These are phyloP conservation scores for Dothidotthia symphoricarpi DNA, from an alignment of 2,329 filamentous ascomycete species.

Conservation along the genomic window DNA sequence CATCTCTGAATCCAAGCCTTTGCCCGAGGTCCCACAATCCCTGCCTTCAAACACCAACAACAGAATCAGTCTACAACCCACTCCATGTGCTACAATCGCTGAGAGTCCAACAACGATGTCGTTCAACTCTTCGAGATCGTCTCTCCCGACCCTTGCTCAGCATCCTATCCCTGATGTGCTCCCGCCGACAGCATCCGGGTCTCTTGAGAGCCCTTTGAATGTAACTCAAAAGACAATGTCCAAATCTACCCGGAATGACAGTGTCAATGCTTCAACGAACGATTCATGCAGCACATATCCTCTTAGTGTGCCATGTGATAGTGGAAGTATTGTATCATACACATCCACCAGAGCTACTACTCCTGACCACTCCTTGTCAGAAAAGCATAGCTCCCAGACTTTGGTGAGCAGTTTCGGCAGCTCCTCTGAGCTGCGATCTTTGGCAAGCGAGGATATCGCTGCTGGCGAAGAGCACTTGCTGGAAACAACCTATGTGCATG, in stretches of 20 bases:
- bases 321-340: slow-evolving; percentile 74
- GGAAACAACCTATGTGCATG: slow-evolving; percentile 88
- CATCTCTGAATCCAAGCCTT: slow-evolving; percentile 62
- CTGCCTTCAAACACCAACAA: slow-evolving; percentile 39
- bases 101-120: slow-evolving; percentile 37
- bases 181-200: slow-evolving; percentile 27
- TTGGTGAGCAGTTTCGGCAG: slow-evolving; percentile 62
- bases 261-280: slow-evolving; percentile 70
- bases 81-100: slow-evolving; percentile 20
- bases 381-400: slow-evolving; percentile 60
- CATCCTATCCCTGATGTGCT: slow-evolving; percentile 29
- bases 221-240: slow-evolving; percentile 29
- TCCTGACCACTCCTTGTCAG: slow-evolving; percentile 62
- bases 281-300: slow-evolving; percentile 77
- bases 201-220: slow-evolving; percentile 39
- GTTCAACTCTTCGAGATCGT: slow-evolving; percentile 51
- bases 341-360: slow-evolving; percentile 86
- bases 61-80: slow-evolving; percentile 24
- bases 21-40: slow-evolving; percentile 60
- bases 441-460: slow-evolving; percentile 70
- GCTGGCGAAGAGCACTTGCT: slow-evolving; percentile 81
- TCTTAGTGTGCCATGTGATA: slow-evolving; percentile 71
- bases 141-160: slow-evolving; percentile 42
- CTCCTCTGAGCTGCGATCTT: slow-evolving; percentile 60
- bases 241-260: slow-evolving; percentile 50